Evolutionary conservation across 371 early-diverging fungal species (phyloP), one percentile per base, ranked within the genome.

Genomic region (Batkoa obscura): DNA sequence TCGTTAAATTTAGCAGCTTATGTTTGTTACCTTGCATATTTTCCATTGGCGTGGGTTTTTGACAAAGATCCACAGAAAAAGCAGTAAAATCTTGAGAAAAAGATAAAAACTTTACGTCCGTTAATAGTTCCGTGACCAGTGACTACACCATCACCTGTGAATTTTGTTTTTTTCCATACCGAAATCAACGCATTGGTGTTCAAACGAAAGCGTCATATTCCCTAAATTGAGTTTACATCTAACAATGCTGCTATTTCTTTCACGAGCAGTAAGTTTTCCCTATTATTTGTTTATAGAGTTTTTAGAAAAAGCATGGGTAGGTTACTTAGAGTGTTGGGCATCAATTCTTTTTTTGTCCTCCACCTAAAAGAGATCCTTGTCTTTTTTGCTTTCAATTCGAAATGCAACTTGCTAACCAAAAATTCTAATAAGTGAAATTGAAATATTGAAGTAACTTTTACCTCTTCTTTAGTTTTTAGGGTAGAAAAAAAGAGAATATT

Each of bases 211-310:
- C 78, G 59, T 93, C 94, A 67, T 85, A 89, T 68, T 95, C 96
- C 49, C 84, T 76, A 78, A 95, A 93, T n/a, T 0, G 88, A 82
- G 15, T 78, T 79, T 6, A 72, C 61, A 66, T 95, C 96, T 31
- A 95, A 60, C 54, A 95, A 70, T n/a, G 94, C 71, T 56, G 75
- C 76, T 39, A 94, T n/a, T 66, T 23, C 96, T 75, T 68, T 95
- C 96, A 56, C 96, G 79, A 43, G 94, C 94, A n/a, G 96, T 93
- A 38, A 95, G 71, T 67, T 94, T 94, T 43, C 96, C 94, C 85
- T 90, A 53, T 45, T n/a, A n/a, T n/a, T n/a, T n/a, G n/a, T n/a
- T n/a, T n/a, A n/a, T n/a, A n/a, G n/a, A n/a, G n/a, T n/a, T n/a
- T n/a, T n/a, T n/a, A n/a, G n/a, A n/a, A n/a, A n/a, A n/a, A n/a